Conservation (phyloP, 257 asterid genomes). For the Rehmannia glutinosa region DNA sequence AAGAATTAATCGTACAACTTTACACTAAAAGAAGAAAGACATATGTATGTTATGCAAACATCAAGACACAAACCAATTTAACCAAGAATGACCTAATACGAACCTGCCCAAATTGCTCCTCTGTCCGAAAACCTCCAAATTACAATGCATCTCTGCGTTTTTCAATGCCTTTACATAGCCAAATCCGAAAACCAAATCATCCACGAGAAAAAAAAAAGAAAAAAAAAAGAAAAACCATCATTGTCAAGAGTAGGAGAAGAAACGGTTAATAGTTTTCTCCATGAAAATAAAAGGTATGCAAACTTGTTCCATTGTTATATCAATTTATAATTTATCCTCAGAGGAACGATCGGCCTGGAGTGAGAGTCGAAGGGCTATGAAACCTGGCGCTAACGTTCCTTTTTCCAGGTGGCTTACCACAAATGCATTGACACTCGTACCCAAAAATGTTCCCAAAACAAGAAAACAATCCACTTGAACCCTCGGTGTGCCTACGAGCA, state of each 20-base stretch:
- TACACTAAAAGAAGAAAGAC: slow-evolving; percentile 15
- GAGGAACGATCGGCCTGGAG: slow-evolving; percentile 42
- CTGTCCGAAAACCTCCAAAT: too few species aligned
- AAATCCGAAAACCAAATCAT: slow-evolving; percentile 3
- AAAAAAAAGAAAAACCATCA: neutral
- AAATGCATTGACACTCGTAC: slow-evolving; percentile 71
- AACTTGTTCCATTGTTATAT: neutral
- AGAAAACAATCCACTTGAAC: slow-evolving; percentile 49
- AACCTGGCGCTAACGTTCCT: slow-evolving; percentile 18
- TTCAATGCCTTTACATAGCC: too few species aligned
- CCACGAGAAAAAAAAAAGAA: neutral
- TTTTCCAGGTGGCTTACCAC: slow-evolving; percentile 63
- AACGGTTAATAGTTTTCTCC: too few species aligned
- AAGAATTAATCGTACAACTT: slow-evolving; percentile 20
- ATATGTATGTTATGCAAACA: slow-evolving; percentile 12
- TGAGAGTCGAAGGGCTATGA: slow-evolving; percentile 44
- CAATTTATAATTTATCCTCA: slow-evolving; percentile 17
- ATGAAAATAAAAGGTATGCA: too few species aligned
- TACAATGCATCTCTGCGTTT: too few species aligned
- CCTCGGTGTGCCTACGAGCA: slow-evolving; percentile 23
- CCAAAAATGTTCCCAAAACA: slow-evolving; percentile 77
- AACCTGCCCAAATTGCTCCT: too few species aligned
- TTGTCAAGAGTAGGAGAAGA: neutral
- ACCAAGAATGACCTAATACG: too few species aligned
- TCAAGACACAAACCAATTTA: too few species aligned